Conservation (phyloP, 768 basidiomycete genomes). For the Collybia sp. region DNA sequence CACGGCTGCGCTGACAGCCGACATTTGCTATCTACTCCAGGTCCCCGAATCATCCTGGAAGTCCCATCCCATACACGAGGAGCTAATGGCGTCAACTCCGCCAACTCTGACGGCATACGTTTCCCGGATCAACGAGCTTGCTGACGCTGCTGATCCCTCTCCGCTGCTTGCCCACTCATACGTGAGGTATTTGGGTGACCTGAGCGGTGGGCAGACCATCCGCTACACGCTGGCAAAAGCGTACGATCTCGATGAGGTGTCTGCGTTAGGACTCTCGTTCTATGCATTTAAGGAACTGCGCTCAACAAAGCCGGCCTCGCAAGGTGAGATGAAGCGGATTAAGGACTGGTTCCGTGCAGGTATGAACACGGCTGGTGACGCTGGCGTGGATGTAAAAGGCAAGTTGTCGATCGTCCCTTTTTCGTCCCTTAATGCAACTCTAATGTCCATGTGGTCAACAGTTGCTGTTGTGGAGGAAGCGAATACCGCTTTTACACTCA, state of each 20-base stretch:
- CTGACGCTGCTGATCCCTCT: constrained; percentile 38
- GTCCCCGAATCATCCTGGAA: constrained; percentile 50
- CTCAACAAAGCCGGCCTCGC: constrained; percentile 37
- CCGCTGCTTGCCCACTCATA: constrained; percentile 74
- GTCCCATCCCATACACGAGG: constrained; percentile 46
- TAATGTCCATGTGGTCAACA: constrained; percentile 12
- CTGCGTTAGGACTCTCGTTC: constrained; percentile 54
- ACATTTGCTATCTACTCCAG: constrained; percentile 60
- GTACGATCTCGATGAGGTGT: constrained; percentile 53
- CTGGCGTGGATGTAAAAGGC: constrained; percentile 38
- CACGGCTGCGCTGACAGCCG: constrained; percentile 52
- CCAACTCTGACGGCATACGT: constrained; percentile 47
- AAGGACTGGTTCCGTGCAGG: constrained; percentile 67
- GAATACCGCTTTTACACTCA: constrained; percentile 42
- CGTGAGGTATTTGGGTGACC: constrained; percentile 79
- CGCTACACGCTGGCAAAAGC: constrained; percentile 58
- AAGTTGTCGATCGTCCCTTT: constrained; percentile 2
- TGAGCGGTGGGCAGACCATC: constrained; percentile 75
- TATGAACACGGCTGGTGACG: constrained; percentile 45
- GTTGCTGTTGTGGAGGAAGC: constrained; percentile 45
- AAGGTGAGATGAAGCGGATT: constrained; percentile 65
- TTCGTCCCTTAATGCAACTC: background rate
- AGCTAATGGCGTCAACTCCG: constrained; percentile 42
- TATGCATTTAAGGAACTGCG: constrained; percentile 62
- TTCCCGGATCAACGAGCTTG: constrained; percentile 44